phyloP scores from a whole-genome alignment of 1,139 yeast species.

The Blastobotrys elegans region DNA sequence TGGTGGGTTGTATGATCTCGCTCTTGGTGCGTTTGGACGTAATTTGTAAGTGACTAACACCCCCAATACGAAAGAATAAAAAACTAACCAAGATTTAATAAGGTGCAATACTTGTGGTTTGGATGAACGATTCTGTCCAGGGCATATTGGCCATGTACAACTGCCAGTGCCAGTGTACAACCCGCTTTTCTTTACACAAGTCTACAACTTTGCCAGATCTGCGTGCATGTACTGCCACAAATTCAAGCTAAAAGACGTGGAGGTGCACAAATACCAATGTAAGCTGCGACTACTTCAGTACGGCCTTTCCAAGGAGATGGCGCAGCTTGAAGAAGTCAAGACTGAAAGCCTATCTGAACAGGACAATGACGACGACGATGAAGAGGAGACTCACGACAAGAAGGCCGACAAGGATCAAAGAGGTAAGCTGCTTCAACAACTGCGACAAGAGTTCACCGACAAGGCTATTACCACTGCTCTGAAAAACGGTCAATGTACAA shows the following conservation, averaged over 20 bases:
- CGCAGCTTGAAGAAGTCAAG: conserved; percentile 57
- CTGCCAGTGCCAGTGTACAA: conserved; percentile 93
- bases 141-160: conserved; percentile 97
- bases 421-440: conserved; percentile 44
- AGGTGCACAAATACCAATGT: conserved; percentile 72
- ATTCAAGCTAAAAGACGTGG: conserved; percentile 63
- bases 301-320: conserved; percentile 77
- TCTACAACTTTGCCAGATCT: conserved; percentile 77
- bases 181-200: conserved; percentile 88
- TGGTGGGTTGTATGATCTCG: conserved; percentile 90
- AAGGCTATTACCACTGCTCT: conserved; percentile 68
- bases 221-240: conserved; percentile 88
- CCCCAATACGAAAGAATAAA: not conserved
- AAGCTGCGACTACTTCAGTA: conserved; percentile 78
- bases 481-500: conserved; percentile 66
- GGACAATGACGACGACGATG: conserved; percentile 37
- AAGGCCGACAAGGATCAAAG: conserved; percentile 26
- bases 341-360: conserved; percentile 28
- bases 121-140: conserved; percentile 93
- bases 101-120: conserved; percentile 91
- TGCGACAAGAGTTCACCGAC: conserved; percentile 68
- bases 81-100: conserved; percentile 14
- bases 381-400: conserved; percentile 23
- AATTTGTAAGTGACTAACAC: conserved; percentile 46
- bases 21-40: conserved; percentile 87